A percentile compares a stretch with the other conserved stretches of the same genome.
Evolutionary conservation across 139 green algal species (phyloP).

Genomic region (Chlorella sp.): DNA sequence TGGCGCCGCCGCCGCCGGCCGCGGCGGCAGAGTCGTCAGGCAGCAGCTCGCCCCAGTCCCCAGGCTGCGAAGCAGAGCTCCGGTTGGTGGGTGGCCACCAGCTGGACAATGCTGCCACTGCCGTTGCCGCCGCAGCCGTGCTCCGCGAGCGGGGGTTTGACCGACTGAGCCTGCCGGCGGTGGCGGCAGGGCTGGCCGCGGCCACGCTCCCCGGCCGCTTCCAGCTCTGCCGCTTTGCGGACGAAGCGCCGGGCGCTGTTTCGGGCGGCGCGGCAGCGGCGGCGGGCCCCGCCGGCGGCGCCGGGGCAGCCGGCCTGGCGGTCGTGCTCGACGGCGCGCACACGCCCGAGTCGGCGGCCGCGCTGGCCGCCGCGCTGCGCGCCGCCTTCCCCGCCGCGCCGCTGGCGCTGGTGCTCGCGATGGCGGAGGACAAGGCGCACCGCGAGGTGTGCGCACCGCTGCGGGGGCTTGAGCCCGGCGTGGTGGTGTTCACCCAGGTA

Average conservation of each 20-base stretch:
- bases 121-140: conserved; percentile 49
- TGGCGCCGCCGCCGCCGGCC: too few relatives aligned
- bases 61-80: too few relatives aligned
- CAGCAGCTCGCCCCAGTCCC: too few relatives aligned
- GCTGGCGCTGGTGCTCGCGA: conserved; percentile 76
- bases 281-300: background rate
- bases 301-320: background rate
- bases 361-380: conserved; percentile 54
- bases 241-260: background rate
- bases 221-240: conserved; percentile 14
- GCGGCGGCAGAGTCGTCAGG: too few relatives aligned
- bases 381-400: conserved; percentile 48
- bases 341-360: conserved; percentile 64
- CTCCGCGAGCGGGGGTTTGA: conserved; percentile 26
- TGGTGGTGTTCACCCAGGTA: conserved; percentile 70
- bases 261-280: background rate
- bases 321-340: conserved; percentile 84
- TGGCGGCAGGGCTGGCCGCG: background rate
- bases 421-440: conserved; percentile 85
- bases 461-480: conserved; percentile 33
- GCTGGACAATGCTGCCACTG: conserved; percentile 65
- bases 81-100: conserved; percentile 72
- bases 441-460: conserved; percentile 36
- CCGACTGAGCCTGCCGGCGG: conserved; percentile 17
- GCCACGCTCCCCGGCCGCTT: background rate